A percentile compares a stretch with the other conserved stretches of the same genome.
phyloP scores from a whole-genome alignment of 2,329 filamentous ascomycete species.

The Fulvia fulva region DNA sequence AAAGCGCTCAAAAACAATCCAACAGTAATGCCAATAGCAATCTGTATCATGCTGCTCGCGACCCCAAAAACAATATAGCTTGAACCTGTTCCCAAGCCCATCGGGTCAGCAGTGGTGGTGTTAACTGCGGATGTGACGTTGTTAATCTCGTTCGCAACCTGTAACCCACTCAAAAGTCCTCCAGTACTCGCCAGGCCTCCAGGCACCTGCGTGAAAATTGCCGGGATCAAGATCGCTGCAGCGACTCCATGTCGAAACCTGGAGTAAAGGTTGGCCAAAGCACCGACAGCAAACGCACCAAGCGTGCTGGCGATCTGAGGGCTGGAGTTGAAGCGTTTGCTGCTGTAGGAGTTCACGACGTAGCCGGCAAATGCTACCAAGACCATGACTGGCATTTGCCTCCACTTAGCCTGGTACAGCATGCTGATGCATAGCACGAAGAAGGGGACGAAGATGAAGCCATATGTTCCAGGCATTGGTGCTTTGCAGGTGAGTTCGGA shows the following conservation, averaged over 20 bases:
- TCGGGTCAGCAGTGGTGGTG: constrained; percentile 37
- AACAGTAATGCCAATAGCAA: constrained; percentile 50
- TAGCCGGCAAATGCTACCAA: constrained; percentile 70
- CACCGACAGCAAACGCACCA: constrained; percentile 69
- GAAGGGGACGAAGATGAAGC: constrained; percentile 67
- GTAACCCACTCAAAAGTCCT: constrained; percentile 33
- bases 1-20: constrained; percentile 47
- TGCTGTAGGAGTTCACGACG: constrained; percentile 69
- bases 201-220: constrained; percentile 59
- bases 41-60: constrained; percentile 46
- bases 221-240: constrained; percentile 77
- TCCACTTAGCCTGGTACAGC: constrained; percentile 77
- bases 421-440: constrained; percentile 72
- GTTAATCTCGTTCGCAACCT: constrained; percentile 48
- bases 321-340: constrained; percentile 62
- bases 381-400: constrained; percentile 71
- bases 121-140: constrained; percentile 27
- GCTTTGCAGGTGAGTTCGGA: constrained; percentile 41
- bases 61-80: constrained; percentile 47
- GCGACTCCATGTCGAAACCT: constrained; percentile 72
- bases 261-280: constrained; percentile 74
- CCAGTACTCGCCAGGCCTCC: constrained; percentile 9
- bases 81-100: constrained; percentile 23
- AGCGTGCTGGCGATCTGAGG: constrained; percentile 72
- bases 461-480: constrained; percentile 51